phyloP scores from a whole-genome alignment of 2,329 filamentous ascomycete genomes.

The Fusarium compactum region DNA sequence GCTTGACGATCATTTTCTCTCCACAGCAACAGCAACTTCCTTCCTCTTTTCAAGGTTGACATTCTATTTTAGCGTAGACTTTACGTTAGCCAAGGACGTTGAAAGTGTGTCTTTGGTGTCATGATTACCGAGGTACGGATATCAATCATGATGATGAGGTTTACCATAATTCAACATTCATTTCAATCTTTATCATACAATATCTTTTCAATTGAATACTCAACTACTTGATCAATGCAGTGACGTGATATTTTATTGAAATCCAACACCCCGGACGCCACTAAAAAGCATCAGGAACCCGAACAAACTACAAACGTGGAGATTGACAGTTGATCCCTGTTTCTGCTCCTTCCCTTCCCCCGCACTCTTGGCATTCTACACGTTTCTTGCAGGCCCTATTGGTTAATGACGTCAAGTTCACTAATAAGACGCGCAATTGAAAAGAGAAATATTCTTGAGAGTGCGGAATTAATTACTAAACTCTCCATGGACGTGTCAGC shows the following conservation, averaged over 20 bases:
- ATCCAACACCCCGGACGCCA: conserved; percentile 34
- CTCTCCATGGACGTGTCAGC: conserved; percentile 36
- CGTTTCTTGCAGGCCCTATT: conserved; percentile 35
- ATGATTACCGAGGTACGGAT: conserved; percentile 7
- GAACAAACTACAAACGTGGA: conserved; percentile 27
- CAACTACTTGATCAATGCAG: background rate
- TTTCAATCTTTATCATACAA: background rate
- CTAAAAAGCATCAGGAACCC: background rate
- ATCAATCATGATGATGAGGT: background rate
- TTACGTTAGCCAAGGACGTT: conserved; percentile 14
- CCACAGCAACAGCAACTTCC: background rate
- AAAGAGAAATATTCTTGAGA: background rate
- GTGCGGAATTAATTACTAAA: conserved; percentile 20
- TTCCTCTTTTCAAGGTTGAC: conserved; percentile 15
- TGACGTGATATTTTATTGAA: conserved; percentile 28
- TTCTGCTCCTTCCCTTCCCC: conserved; percentile 18
- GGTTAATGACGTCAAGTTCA: conserved; percentile 41
- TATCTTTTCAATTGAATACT: background rate
- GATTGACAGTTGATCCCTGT: conserved; percentile 32
- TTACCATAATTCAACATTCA: accelerated
- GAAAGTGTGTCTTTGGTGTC: background rate
- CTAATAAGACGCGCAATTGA: background rate
- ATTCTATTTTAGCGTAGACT: background rate
- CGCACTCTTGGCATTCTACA: conserved; percentile 38
- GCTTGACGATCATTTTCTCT: conserved; percentile 29